Percentiles rank a stretch among this genome's conserved stretches.
These are phyloP conservation scores for Diaporthe sp. DNA, from an alignment of 2,329 filamentous ascomycete genomes.

Conservation along the genomic window DNA sequence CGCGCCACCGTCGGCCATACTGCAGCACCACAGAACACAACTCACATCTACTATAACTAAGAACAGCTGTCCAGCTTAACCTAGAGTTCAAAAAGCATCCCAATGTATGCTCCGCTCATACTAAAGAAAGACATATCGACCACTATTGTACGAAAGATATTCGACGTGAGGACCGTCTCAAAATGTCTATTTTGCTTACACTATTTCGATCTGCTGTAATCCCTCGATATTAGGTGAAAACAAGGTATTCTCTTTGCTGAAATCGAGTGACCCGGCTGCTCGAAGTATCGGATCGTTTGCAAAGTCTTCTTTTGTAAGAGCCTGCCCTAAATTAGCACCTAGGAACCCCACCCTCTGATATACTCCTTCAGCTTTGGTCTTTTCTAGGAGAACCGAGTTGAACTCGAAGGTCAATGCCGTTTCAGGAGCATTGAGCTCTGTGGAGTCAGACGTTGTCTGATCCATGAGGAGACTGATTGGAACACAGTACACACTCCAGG, in stretches of 20 bases:
- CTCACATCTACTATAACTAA: too few relatives aligned
- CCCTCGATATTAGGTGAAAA: background rate
- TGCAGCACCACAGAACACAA: too few relatives aligned
- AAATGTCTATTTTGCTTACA: background rate
- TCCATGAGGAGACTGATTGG: background rate
- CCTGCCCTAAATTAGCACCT: background rate
- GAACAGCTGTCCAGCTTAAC: too few relatives aligned
- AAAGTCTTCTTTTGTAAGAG: background rate
- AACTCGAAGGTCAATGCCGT: background rate
- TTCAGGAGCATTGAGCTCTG: background rate
- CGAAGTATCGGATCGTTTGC: conserved; percentile 1
- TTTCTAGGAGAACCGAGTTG: background rate
- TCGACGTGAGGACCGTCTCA: too few relatives aligned
- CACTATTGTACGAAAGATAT: too few relatives aligned
- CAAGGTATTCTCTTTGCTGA: background rate
- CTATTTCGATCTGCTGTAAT: background rate
- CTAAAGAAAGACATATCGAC: too few relatives aligned
- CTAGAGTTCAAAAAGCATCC: too few relatives aligned
- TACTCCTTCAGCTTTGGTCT: background rate
- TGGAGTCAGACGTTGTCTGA: background rate
- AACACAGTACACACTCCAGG: conserved; percentile 7
- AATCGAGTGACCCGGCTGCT: background rate
- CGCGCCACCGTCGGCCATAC: too few relatives aligned
- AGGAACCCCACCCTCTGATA: conserved; percentile 6
- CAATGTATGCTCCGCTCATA: too few relatives aligned